Evolutionary conservation across 257 asterid genomes (phyloP).

Genomic region (Dorcoceras hygrometricum): DNA sequence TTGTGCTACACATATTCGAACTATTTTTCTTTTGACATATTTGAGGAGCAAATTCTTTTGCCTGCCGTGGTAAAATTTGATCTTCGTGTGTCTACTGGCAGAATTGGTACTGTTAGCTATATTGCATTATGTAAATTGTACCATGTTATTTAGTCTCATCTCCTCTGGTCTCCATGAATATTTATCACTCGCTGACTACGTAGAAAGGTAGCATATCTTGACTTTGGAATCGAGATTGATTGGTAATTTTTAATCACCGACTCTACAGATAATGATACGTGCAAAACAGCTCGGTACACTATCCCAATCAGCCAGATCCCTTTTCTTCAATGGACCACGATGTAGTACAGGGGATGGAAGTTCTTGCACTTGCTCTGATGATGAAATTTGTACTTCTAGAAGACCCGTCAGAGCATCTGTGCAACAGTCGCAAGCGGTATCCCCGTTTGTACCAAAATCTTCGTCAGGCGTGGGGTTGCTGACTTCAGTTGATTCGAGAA

Average conservation of each 20-base stretch:
- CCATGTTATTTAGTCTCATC: neutral
- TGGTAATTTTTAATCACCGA: conserved; percentile 13
- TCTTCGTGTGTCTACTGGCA: neutral
- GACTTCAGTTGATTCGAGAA: conserved; percentile 44
- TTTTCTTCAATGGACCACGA: conserved; percentile 71
- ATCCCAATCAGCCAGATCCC: conserved; percentile 83
- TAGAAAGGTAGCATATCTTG: neutral
- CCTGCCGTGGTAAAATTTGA: neutral
- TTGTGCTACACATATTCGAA: neutral
- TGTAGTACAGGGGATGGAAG: conserved; percentile 75
- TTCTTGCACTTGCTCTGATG: conserved; percentile 79
- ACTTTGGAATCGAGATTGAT: neutral
- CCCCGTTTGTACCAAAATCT: conserved; percentile 44
- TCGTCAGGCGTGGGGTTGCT: conserved; percentile 45
- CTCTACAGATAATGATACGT: conserved; percentile 74
- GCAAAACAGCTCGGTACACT: conserved; percentile 81
- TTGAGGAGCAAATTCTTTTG: neutral
- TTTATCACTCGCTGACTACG: neutral
- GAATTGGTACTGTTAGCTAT: neutral
- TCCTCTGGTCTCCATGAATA: neutral
- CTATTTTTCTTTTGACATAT: too few species aligned
- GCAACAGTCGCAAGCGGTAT: conserved; percentile 38
- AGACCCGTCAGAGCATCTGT: conserved; percentile 44
- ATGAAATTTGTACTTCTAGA: conserved; percentile 60
- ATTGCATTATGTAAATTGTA: neutral